Evolutionary conservation across 1,139 yeast genomes (phyloP).

Genomic region (Saccharomyces hybrid): DNA sequence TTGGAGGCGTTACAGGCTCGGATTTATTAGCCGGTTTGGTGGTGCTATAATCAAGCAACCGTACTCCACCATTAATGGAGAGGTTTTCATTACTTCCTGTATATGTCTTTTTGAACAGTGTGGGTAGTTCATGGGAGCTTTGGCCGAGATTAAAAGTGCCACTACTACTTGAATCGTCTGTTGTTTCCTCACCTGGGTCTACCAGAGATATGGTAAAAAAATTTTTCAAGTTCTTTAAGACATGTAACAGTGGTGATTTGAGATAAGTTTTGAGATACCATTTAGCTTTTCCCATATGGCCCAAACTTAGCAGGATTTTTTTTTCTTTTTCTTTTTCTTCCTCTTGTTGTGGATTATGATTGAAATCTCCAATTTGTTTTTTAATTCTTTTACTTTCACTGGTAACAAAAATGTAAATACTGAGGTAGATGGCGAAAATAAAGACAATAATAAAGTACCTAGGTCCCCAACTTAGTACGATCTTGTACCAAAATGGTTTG

Average conservation of each 20-base stretch:
- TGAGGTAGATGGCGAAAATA: constrained; percentile 57
- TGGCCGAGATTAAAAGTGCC: not conserved
- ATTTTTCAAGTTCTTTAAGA: constrained; percentile 6
- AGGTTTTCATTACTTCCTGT: not conserved
- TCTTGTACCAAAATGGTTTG: constrained; percentile 63
- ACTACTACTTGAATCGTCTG: constrained; percentile 1
- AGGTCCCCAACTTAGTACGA: constrained; percentile 77
- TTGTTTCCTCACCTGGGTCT: constrained; percentile 11
- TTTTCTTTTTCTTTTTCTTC: constrained; percentile 4
- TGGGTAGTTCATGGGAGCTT: not conserved
- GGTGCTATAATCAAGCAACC: not conserved
- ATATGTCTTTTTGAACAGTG: not conserved
- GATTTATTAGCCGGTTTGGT: not conserved
- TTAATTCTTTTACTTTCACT: constrained; percentile 50
- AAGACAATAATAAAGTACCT: constrained; percentile 58
- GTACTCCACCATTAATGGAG: not conserved
- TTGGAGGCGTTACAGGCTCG: not conserved
- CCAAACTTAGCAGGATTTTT: constrained; percentile 10
- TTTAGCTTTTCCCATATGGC: constrained; percentile 3
- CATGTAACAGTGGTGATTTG: constrained; percentile 11
- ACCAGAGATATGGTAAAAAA: constrained; percentile 15
- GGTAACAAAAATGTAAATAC: constrained; percentile 68
- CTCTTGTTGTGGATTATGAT: constrained; percentile 6
- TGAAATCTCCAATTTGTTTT: constrained; percentile 26
- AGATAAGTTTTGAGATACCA: not conserved